phyloP scores from a whole-genome alignment of 495 filamentous ascomycete species.

The Penicillium odoratum region DNA sequence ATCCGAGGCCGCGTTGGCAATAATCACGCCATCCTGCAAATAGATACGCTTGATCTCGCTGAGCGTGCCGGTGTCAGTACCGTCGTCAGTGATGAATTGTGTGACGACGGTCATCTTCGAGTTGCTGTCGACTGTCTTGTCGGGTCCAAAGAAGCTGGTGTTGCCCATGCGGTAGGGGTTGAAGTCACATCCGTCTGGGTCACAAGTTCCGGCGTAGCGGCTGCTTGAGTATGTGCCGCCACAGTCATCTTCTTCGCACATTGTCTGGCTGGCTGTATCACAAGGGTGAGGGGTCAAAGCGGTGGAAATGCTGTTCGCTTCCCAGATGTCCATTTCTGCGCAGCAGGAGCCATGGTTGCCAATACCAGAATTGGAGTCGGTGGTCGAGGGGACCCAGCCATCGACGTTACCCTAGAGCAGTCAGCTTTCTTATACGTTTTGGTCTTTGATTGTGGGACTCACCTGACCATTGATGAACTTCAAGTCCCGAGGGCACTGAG shows the following conservation, averaged over 20 bases:
- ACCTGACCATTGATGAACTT: constrained; percentile 65
- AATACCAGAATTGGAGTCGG: constrained; percentile 58
- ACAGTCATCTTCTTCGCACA: constrained; percentile 59
- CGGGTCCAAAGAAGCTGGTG: constrained; percentile 61
- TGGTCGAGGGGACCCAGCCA: constrained; percentile 58
- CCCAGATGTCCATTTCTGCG: constrained; percentile 73
- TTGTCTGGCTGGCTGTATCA: constrained; percentile 51
- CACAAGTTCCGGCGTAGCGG: constrained; percentile 60
- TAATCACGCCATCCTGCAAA: constrained; percentile 65
- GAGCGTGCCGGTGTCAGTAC: constrained; percentile 54
- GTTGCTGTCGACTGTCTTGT: constrained; percentile 62
- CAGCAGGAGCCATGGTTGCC: constrained; percentile 68
- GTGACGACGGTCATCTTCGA: constrained; percentile 69
- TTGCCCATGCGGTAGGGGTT: constrained; percentile 71
- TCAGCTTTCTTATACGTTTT: not conserved
- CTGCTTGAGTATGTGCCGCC: constrained; percentile 45
- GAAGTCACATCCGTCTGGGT: constrained; percentile 78
- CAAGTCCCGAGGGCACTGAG: constrained; percentile 66
- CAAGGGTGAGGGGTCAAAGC: constrained; percentile 66
- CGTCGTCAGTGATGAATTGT: constrained; percentile 63
- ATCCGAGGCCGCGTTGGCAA: constrained; percentile 56
- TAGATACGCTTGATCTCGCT: constrained; percentile 70
- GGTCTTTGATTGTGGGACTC: not conserved
- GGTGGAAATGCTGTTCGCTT: constrained; percentile 63
- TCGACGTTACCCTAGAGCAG: constrained; percentile 47